These are phyloP conservation scores for Ogataea trehaloabstinens DNA, from an alignment of 805 yeast genomes.

Conservation along the genomic window DNA sequence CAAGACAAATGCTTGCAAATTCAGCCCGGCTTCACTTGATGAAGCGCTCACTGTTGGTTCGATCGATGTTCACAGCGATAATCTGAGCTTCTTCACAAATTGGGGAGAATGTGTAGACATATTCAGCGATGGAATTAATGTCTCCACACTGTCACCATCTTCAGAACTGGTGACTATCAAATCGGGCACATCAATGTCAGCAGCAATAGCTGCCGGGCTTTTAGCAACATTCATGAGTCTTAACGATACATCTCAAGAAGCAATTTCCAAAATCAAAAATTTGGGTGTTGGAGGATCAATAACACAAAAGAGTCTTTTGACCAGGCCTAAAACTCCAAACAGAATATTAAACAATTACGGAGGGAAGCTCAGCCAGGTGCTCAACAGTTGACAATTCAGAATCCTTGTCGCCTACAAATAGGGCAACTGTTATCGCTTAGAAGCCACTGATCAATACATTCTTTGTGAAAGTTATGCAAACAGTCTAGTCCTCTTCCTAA, in stretches of 20 bases:
- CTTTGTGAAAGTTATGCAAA: constrained; percentile 51
- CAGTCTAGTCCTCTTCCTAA: constrained; percentile 47
- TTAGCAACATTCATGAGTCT: constrained; percentile 42
- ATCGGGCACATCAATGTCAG: constrained; percentile 52
- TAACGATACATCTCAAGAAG: constrained; percentile 36
- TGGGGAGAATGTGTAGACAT: constrained; percentile 55
- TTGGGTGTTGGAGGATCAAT: constrained; percentile 16
- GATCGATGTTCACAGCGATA: constrained; percentile 34
- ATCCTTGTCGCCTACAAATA: constrained; percentile 48
- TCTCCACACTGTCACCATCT: constrained; percentile 38
- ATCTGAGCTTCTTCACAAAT: constrained; percentile 39
- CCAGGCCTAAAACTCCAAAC: constrained; percentile 19
- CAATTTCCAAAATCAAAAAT: constrained; percentile 28
- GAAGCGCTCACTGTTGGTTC: constrained; percentile 43
- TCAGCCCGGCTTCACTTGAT: constrained; percentile 45
- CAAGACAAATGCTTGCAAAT: constrained; percentile 40
- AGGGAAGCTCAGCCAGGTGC: constrained; percentile 15
- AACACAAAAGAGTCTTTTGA: constrained; percentile 5
- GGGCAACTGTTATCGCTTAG: constrained; percentile 55
- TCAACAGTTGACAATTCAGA: constrained; percentile 11
- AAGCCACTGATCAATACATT: constrained; percentile 61
- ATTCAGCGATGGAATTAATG: constrained; percentile 48
- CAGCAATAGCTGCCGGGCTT: constrained; percentile 45
- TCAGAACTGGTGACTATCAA: constrained; percentile 31
- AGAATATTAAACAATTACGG: constrained; percentile 22